Conservation (phyloP, 495 filamentous ascomycete species). For the Penicillium angulare region DNA sequence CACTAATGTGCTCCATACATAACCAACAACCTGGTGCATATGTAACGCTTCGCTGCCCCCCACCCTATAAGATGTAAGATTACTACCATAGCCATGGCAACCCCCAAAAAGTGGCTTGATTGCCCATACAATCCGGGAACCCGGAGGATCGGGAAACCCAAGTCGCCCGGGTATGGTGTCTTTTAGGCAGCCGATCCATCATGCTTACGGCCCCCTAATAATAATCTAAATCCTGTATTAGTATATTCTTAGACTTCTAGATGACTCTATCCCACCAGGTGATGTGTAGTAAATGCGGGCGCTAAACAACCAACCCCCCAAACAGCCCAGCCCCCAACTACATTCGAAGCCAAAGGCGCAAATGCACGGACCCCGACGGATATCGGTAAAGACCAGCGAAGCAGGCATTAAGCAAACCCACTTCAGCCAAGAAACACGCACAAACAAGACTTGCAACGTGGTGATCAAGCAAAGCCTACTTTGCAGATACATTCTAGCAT, state of each 20-base stretch:
- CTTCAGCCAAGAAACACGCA: neutral
- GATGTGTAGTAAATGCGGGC: conserved; percentile 10
- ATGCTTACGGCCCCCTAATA: neutral
- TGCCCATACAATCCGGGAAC: neutral
- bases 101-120: conserved; percentile 3
- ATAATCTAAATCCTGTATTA: no score
- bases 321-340: neutral
- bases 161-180: neutral
- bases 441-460: no score
- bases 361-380: neutral
- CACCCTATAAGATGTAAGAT: no score
- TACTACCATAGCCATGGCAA: neutral
- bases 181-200: conserved; percentile 1
- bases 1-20: no score
- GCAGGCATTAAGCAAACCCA: neutral
- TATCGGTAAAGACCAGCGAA: neutral
- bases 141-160: neutral
- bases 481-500: no score
- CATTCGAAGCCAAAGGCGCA: neutral
- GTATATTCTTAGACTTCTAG: neutral
- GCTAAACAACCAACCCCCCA: neutral
- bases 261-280: conserved; percentile 8
- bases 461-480: neutral
- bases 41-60: no score
- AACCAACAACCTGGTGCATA: no score